Conservation (phyloP, 2,329 filamentous ascomycete genomes). For the Aspergillus tamarii region DNA sequence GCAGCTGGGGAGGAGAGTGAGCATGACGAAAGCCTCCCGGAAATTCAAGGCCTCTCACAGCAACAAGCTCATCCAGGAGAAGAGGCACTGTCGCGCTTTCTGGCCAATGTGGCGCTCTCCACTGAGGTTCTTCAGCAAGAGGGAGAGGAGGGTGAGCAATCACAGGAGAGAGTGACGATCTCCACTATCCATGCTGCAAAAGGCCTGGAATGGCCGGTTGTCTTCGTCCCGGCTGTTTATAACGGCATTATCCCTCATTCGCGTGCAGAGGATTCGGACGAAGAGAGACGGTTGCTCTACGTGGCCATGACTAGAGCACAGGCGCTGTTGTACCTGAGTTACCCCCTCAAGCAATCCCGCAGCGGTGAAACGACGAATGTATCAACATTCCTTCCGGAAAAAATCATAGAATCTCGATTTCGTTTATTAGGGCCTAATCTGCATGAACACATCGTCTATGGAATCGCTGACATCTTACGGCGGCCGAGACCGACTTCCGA, state of each 20-base stretch:
- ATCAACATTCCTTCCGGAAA: conserved; percentile 70
- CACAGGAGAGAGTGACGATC: conserved; percentile 71
- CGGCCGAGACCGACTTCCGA: conserved; percentile 62
- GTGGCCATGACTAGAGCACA: conserved; percentile 97
- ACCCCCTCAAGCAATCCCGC: conserved; percentile 69
- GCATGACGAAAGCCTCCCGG: conserved; percentile 59
- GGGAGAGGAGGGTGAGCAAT: conserved; percentile 60
- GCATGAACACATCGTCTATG: conserved; percentile 62
- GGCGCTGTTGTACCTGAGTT: conserved; percentile 81
- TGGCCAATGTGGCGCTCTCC: conserved; percentile 88
- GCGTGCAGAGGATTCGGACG: conserved; percentile 79
- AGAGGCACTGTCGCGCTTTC: conserved; percentile 74
- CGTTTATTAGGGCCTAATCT: conserved; percentile 71
- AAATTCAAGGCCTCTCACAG: conserved; percentile 73
- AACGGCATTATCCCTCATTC: conserved; percentile 89
- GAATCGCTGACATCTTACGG: conserved; percentile 72
- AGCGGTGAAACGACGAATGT: conserved; percentile 63
- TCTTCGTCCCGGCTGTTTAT: conserved; percentile 90
- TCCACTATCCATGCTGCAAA: conserved; percentile 97
- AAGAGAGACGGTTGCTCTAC: conserved; percentile 87
- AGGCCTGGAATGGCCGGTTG: conserved; percentile 92
- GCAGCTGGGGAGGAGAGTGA: conserved; percentile 56
- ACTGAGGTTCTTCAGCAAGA: conserved; percentile 64
- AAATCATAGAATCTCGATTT: conserved; percentile 56
- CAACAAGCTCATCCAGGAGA: conserved; percentile 52